Evolutionary conservation across 768 basidiomycete genomes (phyloP).

Genomic region (Boletus patriciae): DNA sequence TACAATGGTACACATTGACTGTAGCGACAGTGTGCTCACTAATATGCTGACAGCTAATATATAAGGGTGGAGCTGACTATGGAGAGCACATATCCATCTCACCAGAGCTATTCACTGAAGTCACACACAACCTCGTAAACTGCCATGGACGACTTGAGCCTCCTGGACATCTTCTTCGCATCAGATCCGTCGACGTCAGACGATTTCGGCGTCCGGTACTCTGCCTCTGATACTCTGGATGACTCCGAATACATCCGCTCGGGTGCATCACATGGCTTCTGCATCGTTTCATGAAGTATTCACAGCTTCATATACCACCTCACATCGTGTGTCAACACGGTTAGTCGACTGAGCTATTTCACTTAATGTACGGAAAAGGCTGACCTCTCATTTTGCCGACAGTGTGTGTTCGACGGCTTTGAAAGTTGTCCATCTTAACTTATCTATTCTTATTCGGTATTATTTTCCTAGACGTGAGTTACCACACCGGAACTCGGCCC

Average conservation of each 20-base stretch:
- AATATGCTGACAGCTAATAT: neutral
- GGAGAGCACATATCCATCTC: neutral
- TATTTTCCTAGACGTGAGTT: neutral
- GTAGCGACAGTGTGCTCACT: neutral
- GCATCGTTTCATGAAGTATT: slow-evolving; percentile 5
- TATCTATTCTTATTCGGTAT: slow-evolving; percentile 14
- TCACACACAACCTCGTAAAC: neutral
- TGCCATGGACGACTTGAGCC: slow-evolving; percentile 10
- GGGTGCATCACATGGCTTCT: neutral
- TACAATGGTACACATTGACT: neutral
- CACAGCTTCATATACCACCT: neutral
- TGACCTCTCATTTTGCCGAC: neutral
- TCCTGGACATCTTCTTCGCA: neutral
- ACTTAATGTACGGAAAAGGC: neutral
- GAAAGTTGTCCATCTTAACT: slow-evolving; percentile 4
- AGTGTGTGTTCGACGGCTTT: slow-evolving; percentile 7
- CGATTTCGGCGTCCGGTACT: neutral
- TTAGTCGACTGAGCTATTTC: neutral
- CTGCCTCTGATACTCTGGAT: neutral
- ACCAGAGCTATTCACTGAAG: neutral
- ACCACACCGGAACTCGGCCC: neutral
- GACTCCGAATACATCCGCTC: neutral
- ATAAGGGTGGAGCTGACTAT: neutral
- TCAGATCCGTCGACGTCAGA: neutral
- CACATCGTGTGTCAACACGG: neutral